Conservation (phyloP, 2,329 filamentous ascomycete species). For the Periconia sp. region DNA sequence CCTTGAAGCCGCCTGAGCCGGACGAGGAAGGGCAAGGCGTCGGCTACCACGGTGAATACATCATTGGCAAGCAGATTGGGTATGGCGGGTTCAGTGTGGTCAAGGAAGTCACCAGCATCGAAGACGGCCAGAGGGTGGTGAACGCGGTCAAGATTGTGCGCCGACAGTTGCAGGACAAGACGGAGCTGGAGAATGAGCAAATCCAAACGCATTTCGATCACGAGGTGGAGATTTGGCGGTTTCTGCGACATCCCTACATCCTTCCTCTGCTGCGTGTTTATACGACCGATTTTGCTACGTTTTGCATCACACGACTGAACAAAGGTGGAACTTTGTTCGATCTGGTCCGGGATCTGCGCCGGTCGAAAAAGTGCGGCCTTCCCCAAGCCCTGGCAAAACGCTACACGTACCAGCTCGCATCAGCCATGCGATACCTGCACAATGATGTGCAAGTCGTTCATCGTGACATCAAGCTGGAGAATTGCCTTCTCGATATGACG, state of each 20-base stretch:
- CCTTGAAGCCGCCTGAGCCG: constrained; percentile 52
- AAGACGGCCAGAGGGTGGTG: constrained; percentile 55
- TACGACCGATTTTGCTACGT: constrained; percentile 68
- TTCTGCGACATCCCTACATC: constrained; percentile 63
- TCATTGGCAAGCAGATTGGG: constrained; percentile 67
- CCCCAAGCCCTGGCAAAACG: constrained; percentile 56
- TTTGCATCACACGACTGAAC: constrained; percentile 67
- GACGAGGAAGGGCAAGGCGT: constrained; percentile 70
- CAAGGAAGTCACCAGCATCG: constrained; percentile 66
- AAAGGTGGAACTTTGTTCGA: constrained; percentile 67
- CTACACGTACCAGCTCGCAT: constrained; percentile 65
- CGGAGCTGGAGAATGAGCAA: constrained; percentile 64
- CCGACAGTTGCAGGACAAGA: constrained; percentile 57
- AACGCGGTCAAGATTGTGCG: constrained; percentile 69
- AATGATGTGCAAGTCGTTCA: constrained; percentile 68
- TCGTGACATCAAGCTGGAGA: constrained; percentile 70
- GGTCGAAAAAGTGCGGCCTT: constrained; percentile 48
- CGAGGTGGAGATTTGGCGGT: constrained; percentile 68
- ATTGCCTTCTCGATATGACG: constrained; percentile 63
- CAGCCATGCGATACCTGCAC: constrained; percentile 66
- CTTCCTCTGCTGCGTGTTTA: constrained; percentile 65
- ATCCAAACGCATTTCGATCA: constrained; percentile 69
- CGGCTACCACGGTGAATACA: constrained; percentile 61
- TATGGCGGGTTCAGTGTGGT: constrained; percentile 68
- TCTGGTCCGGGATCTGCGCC: constrained; percentile 58